Conservation (phyloP, 73 alveolate species). For the Stentor roeselii region DNA sequence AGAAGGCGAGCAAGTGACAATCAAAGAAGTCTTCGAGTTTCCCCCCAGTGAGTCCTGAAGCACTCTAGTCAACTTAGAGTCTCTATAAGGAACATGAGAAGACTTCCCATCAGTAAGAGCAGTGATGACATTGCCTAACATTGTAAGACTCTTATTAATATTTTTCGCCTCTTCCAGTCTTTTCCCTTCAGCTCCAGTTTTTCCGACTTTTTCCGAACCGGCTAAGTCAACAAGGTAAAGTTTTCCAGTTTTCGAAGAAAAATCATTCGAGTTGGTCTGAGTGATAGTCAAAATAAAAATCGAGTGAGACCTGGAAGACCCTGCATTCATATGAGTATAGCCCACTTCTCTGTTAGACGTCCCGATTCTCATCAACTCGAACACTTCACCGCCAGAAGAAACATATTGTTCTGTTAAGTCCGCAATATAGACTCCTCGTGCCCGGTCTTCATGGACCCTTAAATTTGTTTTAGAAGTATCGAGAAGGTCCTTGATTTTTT, state of each 20-base stretch:
- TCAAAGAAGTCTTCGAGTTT: constrained; percentile 90
- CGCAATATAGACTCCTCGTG: constrained; percentile 90
- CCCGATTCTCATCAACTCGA: constrained; percentile 88
- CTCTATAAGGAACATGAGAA: constrained; percentile 95
- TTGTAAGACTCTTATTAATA: constrained; percentile 84
- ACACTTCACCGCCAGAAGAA: constrained; percentile 84
- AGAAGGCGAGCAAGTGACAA: constrained; percentile 95
- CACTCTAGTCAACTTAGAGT: constrained; percentile 95
- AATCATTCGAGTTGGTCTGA: constrained; percentile 44
- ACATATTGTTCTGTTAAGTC: constrained; percentile 95
- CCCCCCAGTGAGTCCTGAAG: constrained; percentile 97
- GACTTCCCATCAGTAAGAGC: constrained; percentile 83
- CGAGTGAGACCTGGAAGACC: constrained; percentile 93
- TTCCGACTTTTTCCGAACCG: constrained; percentile 94
- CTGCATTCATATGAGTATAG: constrained; percentile 91
- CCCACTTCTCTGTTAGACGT: constrained; percentile 90
- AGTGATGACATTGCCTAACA: constrained; percentile 91
- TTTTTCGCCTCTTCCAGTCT: constrained; percentile 91
- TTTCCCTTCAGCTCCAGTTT: constrained; percentile 84
- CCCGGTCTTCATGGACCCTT: constrained; percentile 85
- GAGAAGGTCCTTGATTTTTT: constrained; percentile 82
- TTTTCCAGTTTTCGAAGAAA: constrained; percentile 69
- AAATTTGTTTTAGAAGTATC: constrained; percentile 85
- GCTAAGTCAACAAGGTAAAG: constrained; percentile 97
- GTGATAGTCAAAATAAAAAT: constrained; percentile 84